phyloP scores from a whole-genome alignment of 345 rosid genomes.

The Sonneratia alba region DNA sequence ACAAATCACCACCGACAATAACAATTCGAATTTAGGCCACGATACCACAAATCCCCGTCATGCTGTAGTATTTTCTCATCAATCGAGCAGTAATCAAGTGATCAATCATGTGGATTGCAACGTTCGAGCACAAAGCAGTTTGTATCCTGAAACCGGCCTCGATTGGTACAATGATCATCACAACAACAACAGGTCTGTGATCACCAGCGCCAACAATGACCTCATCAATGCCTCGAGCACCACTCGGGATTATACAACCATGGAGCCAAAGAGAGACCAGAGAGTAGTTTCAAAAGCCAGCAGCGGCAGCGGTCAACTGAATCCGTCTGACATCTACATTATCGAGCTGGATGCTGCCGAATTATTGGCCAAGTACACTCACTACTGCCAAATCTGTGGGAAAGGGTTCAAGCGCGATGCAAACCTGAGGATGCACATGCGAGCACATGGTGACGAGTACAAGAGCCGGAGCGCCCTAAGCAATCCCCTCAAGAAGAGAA shows the following conservation, averaged over 20 bases:
- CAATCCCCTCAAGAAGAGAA: conserved; percentile 39
- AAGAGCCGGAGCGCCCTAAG: conserved; percentile 62
- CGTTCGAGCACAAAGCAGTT: background rate
- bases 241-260: background rate
- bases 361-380: conserved; percentile 72
- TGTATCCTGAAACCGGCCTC: background rate
- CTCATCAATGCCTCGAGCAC: background rate
- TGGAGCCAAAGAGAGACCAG: background rate
- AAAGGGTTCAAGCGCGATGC: conserved; percentile 93
- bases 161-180: background rate
- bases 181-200: background rate
- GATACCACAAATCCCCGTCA: background rate
- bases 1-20: conserved; percentile 24
- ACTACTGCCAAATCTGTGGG: conserved; percentile 71
- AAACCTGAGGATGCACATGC: conserved; percentile 92
- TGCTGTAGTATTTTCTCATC: background rate
- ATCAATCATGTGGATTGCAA: background rate
- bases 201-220: background rate
- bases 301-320: too few relatives aligned
- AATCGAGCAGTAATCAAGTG: background rate
- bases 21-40: conserved; percentile 10
- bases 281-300: background rate
- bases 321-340: conserved; percentile 25
- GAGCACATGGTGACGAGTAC: conserved; percentile 88
- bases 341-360: conserved; percentile 55